Percentiles rank a stretch among this genome's conserved stretches.
Evolutionary conservation across 192 early-diverging fungal species (phyloP).

Genomic region (Martensiomyces pterosporus): DNA sequence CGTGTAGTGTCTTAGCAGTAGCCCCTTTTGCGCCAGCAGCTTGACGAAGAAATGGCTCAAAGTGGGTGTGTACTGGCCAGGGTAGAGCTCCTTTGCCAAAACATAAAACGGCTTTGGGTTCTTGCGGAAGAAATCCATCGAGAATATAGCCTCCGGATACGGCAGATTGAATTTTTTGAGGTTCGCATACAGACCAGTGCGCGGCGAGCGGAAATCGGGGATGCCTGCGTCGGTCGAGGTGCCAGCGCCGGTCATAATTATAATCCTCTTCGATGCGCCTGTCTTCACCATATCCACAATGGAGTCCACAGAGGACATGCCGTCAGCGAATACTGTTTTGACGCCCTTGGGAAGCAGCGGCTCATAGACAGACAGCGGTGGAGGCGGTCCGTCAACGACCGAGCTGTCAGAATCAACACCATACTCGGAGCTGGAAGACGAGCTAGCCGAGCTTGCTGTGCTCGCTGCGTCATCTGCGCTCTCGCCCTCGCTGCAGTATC

Average conservation of each 20-base stretch:
- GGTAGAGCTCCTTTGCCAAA: conserved; percentile 87
- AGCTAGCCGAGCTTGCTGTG: conserved; percentile 1
- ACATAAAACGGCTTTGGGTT: conserved; percentile 86
- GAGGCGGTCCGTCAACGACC: neutral
- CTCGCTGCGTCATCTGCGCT: neutral
- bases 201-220: conserved; percentile 90
- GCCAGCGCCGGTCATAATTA: conserved; percentile 92
- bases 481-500: too few relatives aligned
- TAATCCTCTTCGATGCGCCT: conserved; percentile 49
- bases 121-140: conserved; percentile 81
- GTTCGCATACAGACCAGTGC: conserved; percentile 90
- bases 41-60: conserved; percentile 83
- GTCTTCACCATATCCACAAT: conserved; percentile 20
- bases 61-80: conserved; percentile 75
- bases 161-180: conserved; percentile 85
- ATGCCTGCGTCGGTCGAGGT: conserved; percentile 73
- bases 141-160: conserved; percentile 93
- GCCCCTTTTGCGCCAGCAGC: conserved; percentile 63
- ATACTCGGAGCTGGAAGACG: conserved; percentile 17
- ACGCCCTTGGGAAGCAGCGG: conserved; percentile 12
- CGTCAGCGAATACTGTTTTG: conserved; percentile 11
- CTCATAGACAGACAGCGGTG: conserved; percentile 10
- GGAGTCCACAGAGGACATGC: conserved; percentile 22
- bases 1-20: conserved; percentile 82
- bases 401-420: conserved; percentile 1